Percentiles rank a stretch among this genome's conserved stretches.
Evolutionary conservation across 202 grass and related monocot genomes (phyloP).

Genomic region (Setaria viridis): DNA sequence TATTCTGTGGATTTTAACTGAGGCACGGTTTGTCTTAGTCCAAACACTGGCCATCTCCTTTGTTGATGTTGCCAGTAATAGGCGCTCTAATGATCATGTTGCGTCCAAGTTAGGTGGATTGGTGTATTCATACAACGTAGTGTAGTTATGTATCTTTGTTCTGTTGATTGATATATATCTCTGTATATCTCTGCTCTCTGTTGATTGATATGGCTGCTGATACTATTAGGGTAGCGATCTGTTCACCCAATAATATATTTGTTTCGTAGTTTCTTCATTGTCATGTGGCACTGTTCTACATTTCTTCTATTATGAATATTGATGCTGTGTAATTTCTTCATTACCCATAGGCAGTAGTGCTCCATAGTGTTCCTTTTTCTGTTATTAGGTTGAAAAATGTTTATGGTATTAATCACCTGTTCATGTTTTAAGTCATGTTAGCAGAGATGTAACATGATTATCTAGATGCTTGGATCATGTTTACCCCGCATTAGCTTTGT

Average conservation of each 20-base stretch:
- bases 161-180: neutral
- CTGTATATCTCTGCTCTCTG: neutral
- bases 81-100: neutral
- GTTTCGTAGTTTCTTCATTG: neutral
- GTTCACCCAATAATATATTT: neutral
- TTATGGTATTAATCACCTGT: neutral
- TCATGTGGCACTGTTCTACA: neutral
- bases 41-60: neutral
- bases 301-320: neutral
- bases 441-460: neutral
- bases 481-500: neutral
- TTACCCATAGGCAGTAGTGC: neutral
- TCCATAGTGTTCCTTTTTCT: neutral
- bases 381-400: neutral
- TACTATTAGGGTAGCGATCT: neutral
- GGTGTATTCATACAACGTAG: neutral
- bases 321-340: neutral
- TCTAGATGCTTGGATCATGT: neutral
- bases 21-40: neutral
- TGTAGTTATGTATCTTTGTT: neutral
- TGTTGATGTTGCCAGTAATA: neutral
- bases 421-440: neutral
- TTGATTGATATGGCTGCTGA: slow-evolving; percentile 21
- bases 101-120: neutral
- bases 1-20: neutral